Percentiles rank a stretch among this genome's conserved stretches.
phyloP scores from a whole-genome alignment of 169 alveolate species.

The Babesia gibsoni region DNA sequence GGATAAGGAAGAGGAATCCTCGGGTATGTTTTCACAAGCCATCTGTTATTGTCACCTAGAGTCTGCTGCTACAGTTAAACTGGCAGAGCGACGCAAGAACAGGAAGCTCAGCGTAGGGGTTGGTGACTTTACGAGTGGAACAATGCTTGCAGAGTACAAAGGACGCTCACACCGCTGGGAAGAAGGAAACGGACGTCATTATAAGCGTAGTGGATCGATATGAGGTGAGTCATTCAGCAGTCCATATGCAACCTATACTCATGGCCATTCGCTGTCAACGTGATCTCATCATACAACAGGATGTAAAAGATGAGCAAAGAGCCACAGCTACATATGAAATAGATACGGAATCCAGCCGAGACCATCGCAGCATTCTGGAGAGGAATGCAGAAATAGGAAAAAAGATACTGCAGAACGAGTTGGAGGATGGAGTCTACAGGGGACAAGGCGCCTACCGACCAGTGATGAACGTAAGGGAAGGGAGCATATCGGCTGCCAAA shows the following conservation, averaged over 20 bases:
- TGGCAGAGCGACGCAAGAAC: conserved; percentile 7
- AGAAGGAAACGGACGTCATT: not conserved
- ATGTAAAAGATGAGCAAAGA: conserved; percentile 26
- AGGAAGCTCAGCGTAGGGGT: conserved; percentile 21
- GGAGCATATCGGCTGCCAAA: conserved; percentile 77
- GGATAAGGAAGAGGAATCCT: not conserved
- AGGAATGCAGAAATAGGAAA: conserved; percentile 79
- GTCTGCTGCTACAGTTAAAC: not conserved
- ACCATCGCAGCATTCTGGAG: conserved; percentile 80
- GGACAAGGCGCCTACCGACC: conserved; percentile 84
- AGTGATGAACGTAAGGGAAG: conserved; percentile 73
- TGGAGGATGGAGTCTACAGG: conserved; percentile 78
- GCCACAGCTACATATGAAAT: conserved; percentile 71
- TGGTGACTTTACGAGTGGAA: not conserved
- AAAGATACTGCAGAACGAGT: conserved; percentile 74
- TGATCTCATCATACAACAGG: not conserved
- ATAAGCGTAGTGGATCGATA: conserved; percentile 7
- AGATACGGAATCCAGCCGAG: conserved; percentile 73
- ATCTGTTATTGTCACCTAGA: not conserved
- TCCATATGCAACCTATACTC: not conserved
- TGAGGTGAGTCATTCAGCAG: conserved; percentile 8
- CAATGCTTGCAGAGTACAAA: conserved; percentile 16
- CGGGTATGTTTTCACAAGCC: not conserved
- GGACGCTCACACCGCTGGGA: not conserved
- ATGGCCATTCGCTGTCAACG: not conserved